Evolutionary conservation across 192 early-diverging fungal species (phyloP).

Genomic region (Backusella macrospora): DNA sequence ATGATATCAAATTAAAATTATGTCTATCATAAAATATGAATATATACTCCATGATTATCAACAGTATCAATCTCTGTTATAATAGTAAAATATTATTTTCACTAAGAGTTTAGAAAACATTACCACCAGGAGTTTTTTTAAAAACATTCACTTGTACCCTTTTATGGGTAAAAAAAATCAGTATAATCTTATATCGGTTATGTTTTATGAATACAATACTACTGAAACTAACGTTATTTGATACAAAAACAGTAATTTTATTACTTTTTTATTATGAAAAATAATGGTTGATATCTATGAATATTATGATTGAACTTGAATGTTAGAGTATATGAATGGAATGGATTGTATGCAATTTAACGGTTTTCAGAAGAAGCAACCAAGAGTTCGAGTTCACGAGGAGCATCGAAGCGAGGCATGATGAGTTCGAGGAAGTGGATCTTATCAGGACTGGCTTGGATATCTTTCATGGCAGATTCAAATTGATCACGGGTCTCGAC

Average conservation of each 20-base stretch:
- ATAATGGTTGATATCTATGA: not conserved
- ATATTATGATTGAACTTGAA: constrained; percentile 21
- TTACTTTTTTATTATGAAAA: not conserved
- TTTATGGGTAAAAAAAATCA: too few species aligned
- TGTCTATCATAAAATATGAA: too few species aligned
- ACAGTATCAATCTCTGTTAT: too few species aligned
- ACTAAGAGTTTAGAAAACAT: too few species aligned
- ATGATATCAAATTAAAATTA: too few species aligned
- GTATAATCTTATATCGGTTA: not conserved
- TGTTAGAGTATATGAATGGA: not conserved
- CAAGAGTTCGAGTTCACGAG: constrained; percentile 40
- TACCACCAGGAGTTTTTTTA: too few species aligned
- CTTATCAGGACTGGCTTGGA: constrained; percentile 30
- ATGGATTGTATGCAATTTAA: constrained; percentile 14
- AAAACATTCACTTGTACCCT: too few species aligned
- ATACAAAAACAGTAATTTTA: not conserved
- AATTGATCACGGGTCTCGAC: constrained; percentile 42
- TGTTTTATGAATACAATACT: not conserved
- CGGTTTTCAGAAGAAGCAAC: constrained; percentile 27
- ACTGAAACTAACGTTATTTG: too few species aligned
- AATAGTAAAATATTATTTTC: too few species aligned
- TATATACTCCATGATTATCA: too few species aligned
- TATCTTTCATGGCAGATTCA: constrained; percentile 40
- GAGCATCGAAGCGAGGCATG: constrained; percentile 49
- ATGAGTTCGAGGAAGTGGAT: constrained; percentile 54